These are phyloP conservation scores for Podospora fimiseda DNA, from an alignment of 495 filamentous ascomycete species.

Conservation along the genomic window DNA sequence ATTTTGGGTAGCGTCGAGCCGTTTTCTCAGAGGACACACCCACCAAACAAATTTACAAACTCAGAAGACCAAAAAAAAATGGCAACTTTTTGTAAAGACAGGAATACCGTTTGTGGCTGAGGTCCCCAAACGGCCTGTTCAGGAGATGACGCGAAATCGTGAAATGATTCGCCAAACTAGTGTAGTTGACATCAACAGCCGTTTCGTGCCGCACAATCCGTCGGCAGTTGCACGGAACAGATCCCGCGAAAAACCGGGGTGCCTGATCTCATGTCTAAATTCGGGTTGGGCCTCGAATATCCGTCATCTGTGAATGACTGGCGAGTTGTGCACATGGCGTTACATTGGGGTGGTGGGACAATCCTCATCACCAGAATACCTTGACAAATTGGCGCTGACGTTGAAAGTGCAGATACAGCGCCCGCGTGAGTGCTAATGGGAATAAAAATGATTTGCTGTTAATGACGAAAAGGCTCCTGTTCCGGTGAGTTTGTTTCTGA, in stretches of 20 bases:
- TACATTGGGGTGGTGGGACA: background rate
- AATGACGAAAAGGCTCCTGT: too few species aligned
- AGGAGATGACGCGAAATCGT: background rate
- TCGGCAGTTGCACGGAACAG: background rate
- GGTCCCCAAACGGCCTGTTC: background rate
- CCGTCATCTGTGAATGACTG: background rate
- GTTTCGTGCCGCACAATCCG: background rate
- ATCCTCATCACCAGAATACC: background rate
- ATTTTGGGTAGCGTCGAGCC: constrained; percentile 3
- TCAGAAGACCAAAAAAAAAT: background rate
- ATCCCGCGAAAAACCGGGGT: background rate
- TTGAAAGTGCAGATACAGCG: background rate
- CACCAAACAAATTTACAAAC: background rate
- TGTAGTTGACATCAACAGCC: background rate
- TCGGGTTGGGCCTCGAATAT: background rate
- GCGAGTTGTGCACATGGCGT: background rate
- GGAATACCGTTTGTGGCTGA: background rate
- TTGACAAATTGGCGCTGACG: background rate
- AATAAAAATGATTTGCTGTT: background rate
- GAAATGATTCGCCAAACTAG: background rate
- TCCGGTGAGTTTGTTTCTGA: too few species aligned
- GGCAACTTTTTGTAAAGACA: too few species aligned
- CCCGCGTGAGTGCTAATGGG: background rate
- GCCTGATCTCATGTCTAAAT: background rate
- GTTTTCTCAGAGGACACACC: background rate